A percentile compares a stretch with the other conserved stretches of the same genome.
Evolutionary conservation across 164 flowering plant species (phyloP).

Genomic region (Euptelea pleiosperma): DNA sequence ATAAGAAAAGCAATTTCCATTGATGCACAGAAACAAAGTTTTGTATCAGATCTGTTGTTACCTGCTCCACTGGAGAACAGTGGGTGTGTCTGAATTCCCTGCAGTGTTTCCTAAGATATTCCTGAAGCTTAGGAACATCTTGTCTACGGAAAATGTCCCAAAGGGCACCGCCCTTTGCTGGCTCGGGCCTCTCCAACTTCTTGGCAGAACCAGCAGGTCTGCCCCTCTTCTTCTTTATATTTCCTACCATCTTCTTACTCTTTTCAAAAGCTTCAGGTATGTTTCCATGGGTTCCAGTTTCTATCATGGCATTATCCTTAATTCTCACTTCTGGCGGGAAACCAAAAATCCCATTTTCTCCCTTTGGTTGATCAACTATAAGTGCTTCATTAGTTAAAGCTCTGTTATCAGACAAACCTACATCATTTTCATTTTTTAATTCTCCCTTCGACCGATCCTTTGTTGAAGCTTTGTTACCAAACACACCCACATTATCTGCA

Average conservation of each 20-base stretch:
- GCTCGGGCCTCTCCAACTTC: slow-evolving; percentile 1
- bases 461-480: too few relatives aligned
- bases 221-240: not conserved
- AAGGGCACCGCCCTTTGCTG: slow-evolving; percentile 29
- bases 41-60: not conserved
- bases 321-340: not conserved
- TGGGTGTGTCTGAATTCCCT: slow-evolving; percentile 28
- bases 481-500: too few relatives aligned
- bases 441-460: too few relatives aligned
- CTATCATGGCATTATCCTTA: too few relatives aligned
- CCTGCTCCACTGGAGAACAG: slow-evolving; percentile 26
- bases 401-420: too few relatives aligned
- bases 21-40: not conserved
- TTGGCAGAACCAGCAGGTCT: not conserved
- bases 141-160: slow-evolving; percentile 40
- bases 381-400: too few relatives aligned
- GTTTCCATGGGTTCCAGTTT: not conserved
- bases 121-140: slow-evolving; percentile 31
- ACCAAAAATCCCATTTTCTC: not conserved
- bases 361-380: not conserved
- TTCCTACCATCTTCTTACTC: not conserved
- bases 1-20: not conserved
- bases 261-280: not conserved
- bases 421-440: too few relatives aligned
- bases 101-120: slow-evolving; percentile 30